phyloP scores from a whole-genome alignment of 352 stramenopile species.

The Phytopythium mirpurense region DNA sequence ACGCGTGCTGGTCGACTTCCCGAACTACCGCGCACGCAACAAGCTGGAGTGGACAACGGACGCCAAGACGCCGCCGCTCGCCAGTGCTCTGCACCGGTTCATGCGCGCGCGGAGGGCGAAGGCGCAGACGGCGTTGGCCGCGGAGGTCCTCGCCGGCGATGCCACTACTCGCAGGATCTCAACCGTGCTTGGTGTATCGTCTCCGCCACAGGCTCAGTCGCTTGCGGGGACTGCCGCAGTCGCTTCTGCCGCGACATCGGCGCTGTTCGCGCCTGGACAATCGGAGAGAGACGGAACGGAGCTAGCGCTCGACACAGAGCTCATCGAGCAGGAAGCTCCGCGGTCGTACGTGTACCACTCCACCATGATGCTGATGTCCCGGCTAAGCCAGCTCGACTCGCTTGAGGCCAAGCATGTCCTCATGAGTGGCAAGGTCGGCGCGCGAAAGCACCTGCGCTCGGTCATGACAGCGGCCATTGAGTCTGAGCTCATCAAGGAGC shows the following conservation, averaged over 20 bases:
- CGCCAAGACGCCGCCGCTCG: conserved; percentile 10
- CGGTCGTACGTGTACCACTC: conserved; percentile 47
- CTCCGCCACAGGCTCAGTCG: neutral
- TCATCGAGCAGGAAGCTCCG: conserved; percentile 37
- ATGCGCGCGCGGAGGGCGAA: conserved; percentile 7
- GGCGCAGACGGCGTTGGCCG: neutral
- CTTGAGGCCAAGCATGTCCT: conserved; percentile 50
- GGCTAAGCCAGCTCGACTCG: conserved; percentile 32
- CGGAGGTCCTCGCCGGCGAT: neutral
- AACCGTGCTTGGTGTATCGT: neutral
- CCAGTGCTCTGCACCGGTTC: conserved; percentile 13
- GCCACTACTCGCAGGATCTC: neutral
- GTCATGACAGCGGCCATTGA: neutral
- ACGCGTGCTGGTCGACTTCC: conserved; percentile 53
- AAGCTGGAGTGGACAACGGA: conserved; percentile 48
- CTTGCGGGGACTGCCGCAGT: neutral
- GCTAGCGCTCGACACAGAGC: conserved; percentile 8
- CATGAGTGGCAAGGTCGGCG: conserved; percentile 23
- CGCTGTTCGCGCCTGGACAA: neutral
- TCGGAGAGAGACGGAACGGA: neutral
- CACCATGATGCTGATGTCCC: conserved; percentile 44
- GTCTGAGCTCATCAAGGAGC: neutral
- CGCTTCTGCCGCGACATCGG: neutral
- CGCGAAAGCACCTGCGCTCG: conserved; percentile 23
- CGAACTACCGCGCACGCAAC: conserved; percentile 54